phyloP scores from a whole-genome alignment of 2,329 filamentous ascomycete genomes.

The Davidsoniella australis region DNA sequence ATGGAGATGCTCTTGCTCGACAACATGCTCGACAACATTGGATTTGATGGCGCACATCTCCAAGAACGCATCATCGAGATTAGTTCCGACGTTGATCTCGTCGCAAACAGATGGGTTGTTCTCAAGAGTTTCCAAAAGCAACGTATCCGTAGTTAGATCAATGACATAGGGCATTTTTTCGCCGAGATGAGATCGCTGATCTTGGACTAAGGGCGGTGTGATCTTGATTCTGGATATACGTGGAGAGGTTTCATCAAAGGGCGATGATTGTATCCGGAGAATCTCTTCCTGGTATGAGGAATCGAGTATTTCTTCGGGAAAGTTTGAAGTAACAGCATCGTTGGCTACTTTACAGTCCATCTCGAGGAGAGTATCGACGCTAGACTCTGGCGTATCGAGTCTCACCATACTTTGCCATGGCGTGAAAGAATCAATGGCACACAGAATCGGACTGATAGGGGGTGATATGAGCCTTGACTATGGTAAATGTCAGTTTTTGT shows the following conservation, averaged over 20 bases:
- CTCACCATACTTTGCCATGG: slow-evolving; percentile 6
- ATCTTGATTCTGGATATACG: background rate
- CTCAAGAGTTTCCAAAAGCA: no score
- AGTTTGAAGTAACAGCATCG: background rate
- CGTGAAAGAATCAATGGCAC: background rate
- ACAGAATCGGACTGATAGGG: slow-evolving; percentile 6
- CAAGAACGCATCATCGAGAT: background rate
- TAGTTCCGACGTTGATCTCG: background rate
- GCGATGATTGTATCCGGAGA: background rate
- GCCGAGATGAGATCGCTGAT: background rate
- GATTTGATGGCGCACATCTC: slow-evolving; percentile 1
- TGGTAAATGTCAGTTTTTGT: background rate
- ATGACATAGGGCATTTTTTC: background rate
- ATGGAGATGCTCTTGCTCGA: slow-evolving; percentile 19
- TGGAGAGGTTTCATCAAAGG: background rate
- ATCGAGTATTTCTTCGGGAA: background rate
- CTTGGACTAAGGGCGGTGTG: slow-evolving; percentile 4
- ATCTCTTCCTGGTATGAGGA: no score
- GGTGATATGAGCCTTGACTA: slow-evolving; percentile 8
- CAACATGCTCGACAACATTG: background rate
- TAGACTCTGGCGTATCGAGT: slow-evolving; percentile 8
- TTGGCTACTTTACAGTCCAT: slow-evolving; percentile 4
- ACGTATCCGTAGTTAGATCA: slow-evolving; percentile 1
- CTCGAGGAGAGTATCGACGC: slow-evolving; percentile 6
- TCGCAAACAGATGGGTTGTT: background rate